Conservation (phyloP, 257 asterid genomes). For the Coffea eugenioides region DNA sequence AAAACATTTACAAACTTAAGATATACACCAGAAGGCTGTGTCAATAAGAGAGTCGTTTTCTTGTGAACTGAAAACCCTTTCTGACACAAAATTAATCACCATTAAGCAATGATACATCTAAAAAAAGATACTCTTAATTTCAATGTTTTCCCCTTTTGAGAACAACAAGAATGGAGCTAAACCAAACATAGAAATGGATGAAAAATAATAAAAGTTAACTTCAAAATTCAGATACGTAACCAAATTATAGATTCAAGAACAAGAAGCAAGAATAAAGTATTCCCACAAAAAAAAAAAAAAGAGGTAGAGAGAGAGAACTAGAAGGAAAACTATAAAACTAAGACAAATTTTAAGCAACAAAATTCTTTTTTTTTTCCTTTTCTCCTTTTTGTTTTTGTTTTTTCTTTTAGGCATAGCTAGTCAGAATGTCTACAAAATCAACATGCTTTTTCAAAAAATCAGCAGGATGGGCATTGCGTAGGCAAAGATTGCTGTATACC, state of each 20-base stretch:
- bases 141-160: neutral
- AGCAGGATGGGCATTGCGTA: constrained; percentile 23
- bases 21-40: too few relatives aligned
- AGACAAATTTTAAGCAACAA: neutral
- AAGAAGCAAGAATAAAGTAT: too few relatives aligned
- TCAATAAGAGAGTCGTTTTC: too few relatives aligned
- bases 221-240: neutral
- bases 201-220: neutral
- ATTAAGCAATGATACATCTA: too few relatives aligned
- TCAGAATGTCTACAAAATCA: constrained; percentile 1
- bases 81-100: too few relatives aligned
- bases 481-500: constrained; percentile 22
- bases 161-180: neutral
- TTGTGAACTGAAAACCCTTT: too few relatives aligned
- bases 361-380: neutral
- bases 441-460: neutral
- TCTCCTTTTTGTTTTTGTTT: neutral
- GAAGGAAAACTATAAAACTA: neutral
- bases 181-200: neutral
- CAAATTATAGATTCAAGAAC: neutral
- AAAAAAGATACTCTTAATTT: too few relatives aligned
- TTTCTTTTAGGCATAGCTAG: neutral
- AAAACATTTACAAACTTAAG: too few relatives aligned
- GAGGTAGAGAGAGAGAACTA: neutral
- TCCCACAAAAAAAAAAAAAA: too few relatives aligned